Percentiles rank a stretch among this genome's conserved stretches.
Conservation (phyloP, 2,329 filamentous ascomycete species). For the Harringtonia lauricola region DNA sequence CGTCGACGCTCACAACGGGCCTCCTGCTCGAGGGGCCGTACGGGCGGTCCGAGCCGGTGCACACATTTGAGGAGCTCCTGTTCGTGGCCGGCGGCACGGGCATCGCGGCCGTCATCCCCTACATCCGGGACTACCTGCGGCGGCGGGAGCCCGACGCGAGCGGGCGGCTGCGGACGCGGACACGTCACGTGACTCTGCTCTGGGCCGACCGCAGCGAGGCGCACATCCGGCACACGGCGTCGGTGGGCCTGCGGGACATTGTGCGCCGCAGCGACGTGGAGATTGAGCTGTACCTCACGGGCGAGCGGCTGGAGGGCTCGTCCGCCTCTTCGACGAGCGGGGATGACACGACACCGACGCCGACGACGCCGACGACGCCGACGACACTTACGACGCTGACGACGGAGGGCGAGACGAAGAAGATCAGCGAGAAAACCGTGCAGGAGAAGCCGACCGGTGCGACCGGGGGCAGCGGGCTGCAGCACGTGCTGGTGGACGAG, state of each 20-base stretch:
- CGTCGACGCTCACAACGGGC: background rate
- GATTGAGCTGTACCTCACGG: background rate
- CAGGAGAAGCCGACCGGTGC: no score
- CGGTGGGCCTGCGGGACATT: background rate
- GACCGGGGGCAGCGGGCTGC: background rate
- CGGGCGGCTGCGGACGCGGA: background rate
- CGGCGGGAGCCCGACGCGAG: background rate
- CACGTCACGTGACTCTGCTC: slow-evolving; percentile 2
- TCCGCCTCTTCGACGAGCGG: background rate
- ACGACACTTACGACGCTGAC: no score
- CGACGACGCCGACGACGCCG: no score
- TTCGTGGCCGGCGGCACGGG: slow-evolving; percentile 5
- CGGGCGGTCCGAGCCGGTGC: slow-evolving; percentile 3
- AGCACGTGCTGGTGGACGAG: background rate
- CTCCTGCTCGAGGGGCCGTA: slow-evolving; percentile 8
- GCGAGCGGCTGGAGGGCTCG: background rate
- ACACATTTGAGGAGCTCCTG: slow-evolving; percentile 2
- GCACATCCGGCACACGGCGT: background rate
- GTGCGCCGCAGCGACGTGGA: slow-evolving; percentile 1
- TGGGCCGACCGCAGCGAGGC: slow-evolving; percentile 5
- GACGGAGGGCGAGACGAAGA: no score
- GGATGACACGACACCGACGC: no score
- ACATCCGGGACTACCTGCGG: slow-evolving; percentile 5
- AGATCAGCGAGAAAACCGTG: no score
- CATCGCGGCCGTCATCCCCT: slow-evolving; percentile 3